Conservation (phyloP, 805 yeast genomes). For the Starmerella bombi region DNA sequence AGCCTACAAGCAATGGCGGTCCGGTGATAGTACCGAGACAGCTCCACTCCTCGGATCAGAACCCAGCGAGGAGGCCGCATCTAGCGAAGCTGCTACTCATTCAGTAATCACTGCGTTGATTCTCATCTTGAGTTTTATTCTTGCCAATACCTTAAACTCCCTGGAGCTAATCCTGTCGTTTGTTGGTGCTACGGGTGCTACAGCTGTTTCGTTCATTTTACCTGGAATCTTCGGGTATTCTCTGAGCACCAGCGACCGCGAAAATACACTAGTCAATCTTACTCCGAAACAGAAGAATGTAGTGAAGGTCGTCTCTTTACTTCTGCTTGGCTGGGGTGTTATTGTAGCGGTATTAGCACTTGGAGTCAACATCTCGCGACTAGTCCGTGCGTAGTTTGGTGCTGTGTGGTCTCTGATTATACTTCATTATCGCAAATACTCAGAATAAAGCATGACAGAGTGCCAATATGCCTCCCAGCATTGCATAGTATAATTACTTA, state of each 20-base stretch:
- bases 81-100: slow-evolving; percentile 9
- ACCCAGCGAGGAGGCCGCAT: not conserved
- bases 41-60: slow-evolving; percentile 4
- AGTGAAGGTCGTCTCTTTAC: slow-evolving; percentile 36
- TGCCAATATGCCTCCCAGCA: not conserved
- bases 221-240: slow-evolving; percentile 81
- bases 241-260: slow-evolving; percentile 36
- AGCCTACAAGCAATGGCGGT: slow-evolving; percentile 22
- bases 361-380: slow-evolving; percentile 23
- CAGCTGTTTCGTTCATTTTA: slow-evolving; percentile 76
- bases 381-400: no score
- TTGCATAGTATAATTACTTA: no score
- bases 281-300: slow-evolving; percentile 2
- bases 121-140: slow-evolving; percentile 42
- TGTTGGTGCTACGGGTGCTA: slow-evolving; percentile 89
- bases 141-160: slow-evolving; percentile 57
- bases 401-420: not conserved
- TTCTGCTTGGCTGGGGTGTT: slow-evolving; percentile 54
- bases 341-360: slow-evolving; percentile 58
- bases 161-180: slow-evolving; percentile 72
- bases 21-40: slow-evolving; percentile 1
- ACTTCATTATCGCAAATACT: not conserved
- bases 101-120: slow-evolving; percentile 32
- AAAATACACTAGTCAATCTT: slow-evolving; percentile 14
- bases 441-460: not conserved